Conservation (phyloP, 306 rosid species). For the Vigna radiata region DNA sequence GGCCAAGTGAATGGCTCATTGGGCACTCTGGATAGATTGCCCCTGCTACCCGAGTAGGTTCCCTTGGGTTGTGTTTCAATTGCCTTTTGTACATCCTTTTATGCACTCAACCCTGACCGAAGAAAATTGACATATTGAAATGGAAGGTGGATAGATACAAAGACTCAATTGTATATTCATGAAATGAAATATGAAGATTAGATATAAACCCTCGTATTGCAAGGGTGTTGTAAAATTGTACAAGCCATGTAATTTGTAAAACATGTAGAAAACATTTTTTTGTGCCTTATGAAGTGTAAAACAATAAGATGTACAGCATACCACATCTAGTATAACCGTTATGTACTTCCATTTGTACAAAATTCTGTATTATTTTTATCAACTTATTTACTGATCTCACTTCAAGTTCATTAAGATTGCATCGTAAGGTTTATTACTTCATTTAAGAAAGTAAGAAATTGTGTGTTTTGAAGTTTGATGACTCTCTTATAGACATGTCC, state of each 20-base stretch:
- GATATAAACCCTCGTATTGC: neutral
- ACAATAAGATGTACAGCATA: neutral
- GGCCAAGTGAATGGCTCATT: constrained; percentile 62
- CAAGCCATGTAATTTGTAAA: neutral
- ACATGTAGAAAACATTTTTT: neutral
- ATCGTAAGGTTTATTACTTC: too few relatives aligned
- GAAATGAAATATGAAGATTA: constrained; percentile 1
- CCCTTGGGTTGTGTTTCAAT: neutral
- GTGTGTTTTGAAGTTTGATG: too few relatives aligned
- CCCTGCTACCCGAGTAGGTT: constrained; percentile 72
- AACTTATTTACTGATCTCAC: too few relatives aligned
- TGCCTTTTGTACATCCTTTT: too few relatives aligned
- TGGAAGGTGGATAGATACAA: too few relatives aligned
- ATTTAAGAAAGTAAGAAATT: too few relatives aligned
- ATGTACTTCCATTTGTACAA: neutral
- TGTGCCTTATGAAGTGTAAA: neutral
- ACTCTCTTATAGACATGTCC: too few relatives aligned
- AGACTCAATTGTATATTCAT: neutral
- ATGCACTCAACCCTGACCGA: too few relatives aligned
- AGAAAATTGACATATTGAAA: too few relatives aligned
- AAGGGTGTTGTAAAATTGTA: neutral
- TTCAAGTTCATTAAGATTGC: too few relatives aligned
- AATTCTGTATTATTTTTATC: neutral
- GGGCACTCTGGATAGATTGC: constrained; percentile 60
- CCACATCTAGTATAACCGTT: neutral